Evolutionary conservation across 352 stramenopile species (phyloP).

Genomic region (Phytophthora kernoviae): DNA sequence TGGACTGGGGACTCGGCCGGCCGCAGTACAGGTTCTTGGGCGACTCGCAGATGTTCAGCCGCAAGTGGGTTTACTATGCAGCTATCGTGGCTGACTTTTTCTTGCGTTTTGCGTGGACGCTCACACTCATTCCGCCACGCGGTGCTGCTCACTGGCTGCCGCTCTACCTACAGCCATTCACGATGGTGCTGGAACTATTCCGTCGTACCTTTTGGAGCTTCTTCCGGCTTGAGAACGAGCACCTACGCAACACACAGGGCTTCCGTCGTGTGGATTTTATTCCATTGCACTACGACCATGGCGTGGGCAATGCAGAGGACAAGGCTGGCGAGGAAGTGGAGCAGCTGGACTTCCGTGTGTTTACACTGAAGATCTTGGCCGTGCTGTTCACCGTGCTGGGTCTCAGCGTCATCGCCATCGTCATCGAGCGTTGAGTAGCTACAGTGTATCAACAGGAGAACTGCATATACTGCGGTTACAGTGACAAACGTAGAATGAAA

Average conservation of each 20-base stretch:
- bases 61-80: conserved; percentile 80
- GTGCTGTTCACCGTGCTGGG: conserved; percentile 50
- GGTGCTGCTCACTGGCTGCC: conserved; percentile 62
- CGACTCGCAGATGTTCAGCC: conserved; percentile 86
- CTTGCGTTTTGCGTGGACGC: conserved; percentile 81
- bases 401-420: conserved; percentile 55
- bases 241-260: conserved; percentile 85
- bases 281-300: conserved; percentile 82
- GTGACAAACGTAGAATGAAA: neutral
- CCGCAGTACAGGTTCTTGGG: conserved; percentile 81
- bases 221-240: conserved; percentile 86
- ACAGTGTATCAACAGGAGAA: neutral
- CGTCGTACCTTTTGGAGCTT: conserved; percentile 89
- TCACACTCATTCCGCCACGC: conserved; percentile 78
- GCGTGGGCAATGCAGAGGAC: conserved; percentile 58
- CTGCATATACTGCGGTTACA: too few relatives aligned
- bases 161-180: conserved; percentile 84
- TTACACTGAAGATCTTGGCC: conserved; percentile 58
- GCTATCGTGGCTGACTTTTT: conserved; percentile 83
- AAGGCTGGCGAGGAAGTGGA: conserved; percentile 38
- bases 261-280: conserved; percentile 87
- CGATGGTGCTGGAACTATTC: conserved; percentile 86
- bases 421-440: conserved; percentile 37
- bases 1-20: conserved; percentile 86
- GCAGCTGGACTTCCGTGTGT: conserved; percentile 48